Base-by-base conservation (phyloP, 148 eudicot species). In the Diospyros lotus region DNA sequence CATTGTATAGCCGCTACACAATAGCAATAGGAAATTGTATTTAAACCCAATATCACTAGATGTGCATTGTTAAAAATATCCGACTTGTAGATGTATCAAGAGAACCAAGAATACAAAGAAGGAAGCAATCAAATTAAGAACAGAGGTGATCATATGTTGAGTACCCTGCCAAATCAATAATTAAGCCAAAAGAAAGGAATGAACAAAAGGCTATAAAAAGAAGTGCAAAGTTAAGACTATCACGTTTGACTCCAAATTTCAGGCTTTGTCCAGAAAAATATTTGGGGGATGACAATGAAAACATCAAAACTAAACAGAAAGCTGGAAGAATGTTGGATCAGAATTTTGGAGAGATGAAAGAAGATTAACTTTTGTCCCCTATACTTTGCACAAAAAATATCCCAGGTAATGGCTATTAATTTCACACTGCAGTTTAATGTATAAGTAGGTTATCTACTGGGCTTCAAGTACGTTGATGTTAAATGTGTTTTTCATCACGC, bases 1-100 rank as follows among this genome's bases (percentile, higher is more conserved):
- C 89, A 86, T 66, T 79, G 84, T 71, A 83, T 76, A 54, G 86
- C 89, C 56, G 89, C 89, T 86, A 82, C 64, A 78, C 39, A 4
- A 64, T 39, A 50, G 40, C 48, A 82, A 64, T 43, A 38, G 61
- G 45, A 51, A 42, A 72, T 12, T 15, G 46, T 69, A 63, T 53
- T 66, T 9, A 44, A 62, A 45, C 55, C 13, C 53, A 40, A 55
- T 18, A 3, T 7, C 66, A 17, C n/a, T 6, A 43, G 11, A 54
- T n/a, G 15, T 13, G 6, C 5, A 18, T 41, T 51, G 5, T 52
- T 62, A 12, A 43, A 42, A n/a, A 39, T 1, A 45, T 11, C 13
- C 38, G 48, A 62, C 51, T 68, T 38, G n/a, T 15, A 73, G 6
- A 1, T 52, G 40, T 18, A 51, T 8, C 51, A 59, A 61, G 17